Evolutionary conservation across 2,329 filamentous ascomycete species (phyloP).

Genomic region (Waltergamsia citrina): DNA sequence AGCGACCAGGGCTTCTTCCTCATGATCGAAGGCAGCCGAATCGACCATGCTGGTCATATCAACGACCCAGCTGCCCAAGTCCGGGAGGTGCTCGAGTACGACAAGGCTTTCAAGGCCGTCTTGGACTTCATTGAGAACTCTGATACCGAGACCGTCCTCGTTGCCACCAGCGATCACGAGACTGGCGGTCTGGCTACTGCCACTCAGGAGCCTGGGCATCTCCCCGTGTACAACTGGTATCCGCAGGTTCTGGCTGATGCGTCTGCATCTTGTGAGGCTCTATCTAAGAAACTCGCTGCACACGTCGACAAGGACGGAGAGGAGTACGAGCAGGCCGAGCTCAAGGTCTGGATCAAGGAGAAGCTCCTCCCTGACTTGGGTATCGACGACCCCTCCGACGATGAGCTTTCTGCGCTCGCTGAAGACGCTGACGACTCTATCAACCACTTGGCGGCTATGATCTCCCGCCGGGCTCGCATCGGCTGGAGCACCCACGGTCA

Average conservation of each 20-base stretch:
- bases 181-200: constrained; percentile 83
- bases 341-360: constrained; percentile 57
- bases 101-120: constrained; percentile 74
- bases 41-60: constrained; percentile 86
- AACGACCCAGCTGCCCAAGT: constrained; percentile 81
- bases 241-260: constrained; percentile 67
- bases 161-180: constrained; percentile 92
- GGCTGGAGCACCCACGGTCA: constrained; percentile 96
- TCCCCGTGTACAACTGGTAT: constrained; percentile 64
- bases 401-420: constrained; percentile 61
- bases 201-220: constrained; percentile 48
- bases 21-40: constrained; percentile 95
- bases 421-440: constrained; percentile 43
- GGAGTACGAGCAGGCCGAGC: constrained; percentile 14
- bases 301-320: constrained; percentile 38
- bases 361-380: constrained; percentile 63
- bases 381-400: constrained; percentile 60
- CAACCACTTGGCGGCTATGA: constrained; percentile 67
- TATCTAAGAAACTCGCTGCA: constrained; percentile 50
- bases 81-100: constrained; percentile 90
- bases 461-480: constrained; percentile 78
- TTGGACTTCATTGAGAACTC: constrained; percentile 75
- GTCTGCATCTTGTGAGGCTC: constrained; percentile 68
- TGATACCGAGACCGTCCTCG: constrained; percentile 66
- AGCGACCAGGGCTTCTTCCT: constrained; percentile 93